A percentile compares a stretch with the other conserved stretches of the same genome.
Conservation (phyloP, 73 alveolate genomes). For the Paramecium octaurelia region DNA sequence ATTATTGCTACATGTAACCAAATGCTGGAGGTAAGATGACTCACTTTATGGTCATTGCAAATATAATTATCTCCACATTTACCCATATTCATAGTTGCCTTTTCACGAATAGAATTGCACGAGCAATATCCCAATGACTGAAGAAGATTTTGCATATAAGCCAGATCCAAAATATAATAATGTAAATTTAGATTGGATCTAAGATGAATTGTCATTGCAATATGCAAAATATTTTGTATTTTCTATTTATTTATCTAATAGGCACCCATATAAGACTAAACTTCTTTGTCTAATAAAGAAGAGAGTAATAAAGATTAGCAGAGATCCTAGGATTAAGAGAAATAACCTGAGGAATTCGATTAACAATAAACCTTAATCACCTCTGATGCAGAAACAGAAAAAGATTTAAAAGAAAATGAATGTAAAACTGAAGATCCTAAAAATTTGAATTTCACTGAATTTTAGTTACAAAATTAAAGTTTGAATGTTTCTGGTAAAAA, state of each 20-base stretch:
- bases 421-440: not conserved
- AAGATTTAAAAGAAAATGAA: not conserved
- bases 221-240: not conserved
- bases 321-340: not conserved
- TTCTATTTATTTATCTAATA: not conserved
- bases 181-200: not conserved
- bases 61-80: not conserved
- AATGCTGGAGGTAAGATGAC: not conserved
- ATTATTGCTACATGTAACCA: not conserved
- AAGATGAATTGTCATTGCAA: not conserved
- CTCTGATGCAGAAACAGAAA: not conserved
- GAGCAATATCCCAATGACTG: not conserved
- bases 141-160: not conserved
- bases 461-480: not conserved
- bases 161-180: not conserved
- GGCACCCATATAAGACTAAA: not conserved
- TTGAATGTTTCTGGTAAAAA: not conserved
- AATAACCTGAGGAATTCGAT: not conserved
- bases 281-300: not conserved
- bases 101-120: not conserved
- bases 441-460: not conserved
- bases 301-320: not conserved
- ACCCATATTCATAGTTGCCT: not conserved
- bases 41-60: constrained; percentile 6
- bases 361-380: not conserved